Base-by-base conservation (phyloP, 768 basidiomycete species). In the Neoboletus subvelutipes region DNA sequence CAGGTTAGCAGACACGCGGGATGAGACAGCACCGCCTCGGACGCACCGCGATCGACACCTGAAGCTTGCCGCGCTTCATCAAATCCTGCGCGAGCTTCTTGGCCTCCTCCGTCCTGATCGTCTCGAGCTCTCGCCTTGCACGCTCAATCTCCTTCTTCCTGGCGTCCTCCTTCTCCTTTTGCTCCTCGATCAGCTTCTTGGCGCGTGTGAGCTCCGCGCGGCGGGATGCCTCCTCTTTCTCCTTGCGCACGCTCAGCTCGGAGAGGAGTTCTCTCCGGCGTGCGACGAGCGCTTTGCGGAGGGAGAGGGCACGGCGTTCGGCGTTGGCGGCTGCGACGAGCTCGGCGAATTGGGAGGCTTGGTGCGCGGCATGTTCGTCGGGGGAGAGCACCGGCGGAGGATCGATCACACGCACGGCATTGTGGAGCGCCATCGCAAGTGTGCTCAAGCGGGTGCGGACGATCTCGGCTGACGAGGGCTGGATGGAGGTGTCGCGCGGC, bases 1-100 rank as follows among this genome's bases (percentile, higher is more conserved):
- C 6, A 18, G 5, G 15, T 50, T 34, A 50, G 48, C 11, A 18
- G 20, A 13, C 48, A 11, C 8, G 31, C 13, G 29, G n/a, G 6
- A 47, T 5, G 8, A 24, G 12, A 50, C 6, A n/a, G 1, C 7
- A 41, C 17, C 36, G 17, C 11, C 12, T 41, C 15, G 13, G 18
- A 77, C 84, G 67, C 64, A 88, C 89, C 57, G 85, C 81, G 58
- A 91, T 80, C 62, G 90, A 88, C 52, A 85, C 79, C 64, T 82
- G 80, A 74, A 90, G 70, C 55, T 85, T 83, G 63, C 89, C 90
- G 70, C 87, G 87, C 69, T 87, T 90, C 62, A 92, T 84, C 54
- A 97, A 74, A 46, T 80, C 86, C 72, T 91, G 85, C 2, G 92
- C 93, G 53, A 95, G 86, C 73, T 94, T 92, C 77, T 86, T 87